Conservation (phyloP, 495 filamentous ascomycete genomes). For the Aspergillus nidulans region DNA sequence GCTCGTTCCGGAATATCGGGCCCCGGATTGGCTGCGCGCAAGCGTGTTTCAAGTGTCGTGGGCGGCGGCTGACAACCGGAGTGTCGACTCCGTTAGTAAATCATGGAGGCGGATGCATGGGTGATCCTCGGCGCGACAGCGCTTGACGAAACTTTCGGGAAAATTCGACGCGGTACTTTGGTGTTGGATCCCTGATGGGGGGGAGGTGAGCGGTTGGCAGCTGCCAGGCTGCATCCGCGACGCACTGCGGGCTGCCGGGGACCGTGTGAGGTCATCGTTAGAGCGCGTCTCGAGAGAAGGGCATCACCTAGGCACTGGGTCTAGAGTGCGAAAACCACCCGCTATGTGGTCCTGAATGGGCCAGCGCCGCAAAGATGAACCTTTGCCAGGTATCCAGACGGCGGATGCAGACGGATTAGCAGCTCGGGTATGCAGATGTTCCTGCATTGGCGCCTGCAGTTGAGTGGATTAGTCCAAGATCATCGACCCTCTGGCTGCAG, state of each 20-base stretch:
- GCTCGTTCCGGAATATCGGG: neutral
- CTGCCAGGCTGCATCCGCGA: neutral
- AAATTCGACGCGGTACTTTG: neutral
- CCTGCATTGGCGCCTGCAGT: conserved; percentile 11
- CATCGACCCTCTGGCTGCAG: neutral
- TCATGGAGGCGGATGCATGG: neutral
- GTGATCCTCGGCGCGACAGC: conserved; percentile 2
- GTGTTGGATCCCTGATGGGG: neutral
- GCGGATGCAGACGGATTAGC: neutral
- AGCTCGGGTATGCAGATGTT: neutral
- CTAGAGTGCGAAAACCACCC: neutral
- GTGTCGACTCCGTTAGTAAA: neutral
- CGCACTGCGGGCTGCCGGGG: neutral
- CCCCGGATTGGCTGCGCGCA: neutral
- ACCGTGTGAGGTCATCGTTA: conserved; percentile 2
- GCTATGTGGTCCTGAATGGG: neutral
- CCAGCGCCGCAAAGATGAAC: neutral
- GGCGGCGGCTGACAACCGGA: neutral
- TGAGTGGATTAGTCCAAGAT: conserved; percentile 4
- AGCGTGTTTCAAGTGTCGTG: conserved; percentile 7
- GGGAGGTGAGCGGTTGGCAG: too few species aligned
- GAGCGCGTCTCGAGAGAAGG: neutral
- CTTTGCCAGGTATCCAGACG: neutral
- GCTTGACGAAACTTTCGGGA: neutral
- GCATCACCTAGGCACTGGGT: neutral